phyloP scores from a whole-genome alignment of 768 basidiomycete species.

The Cyclocybe cylindracea region DNA sequence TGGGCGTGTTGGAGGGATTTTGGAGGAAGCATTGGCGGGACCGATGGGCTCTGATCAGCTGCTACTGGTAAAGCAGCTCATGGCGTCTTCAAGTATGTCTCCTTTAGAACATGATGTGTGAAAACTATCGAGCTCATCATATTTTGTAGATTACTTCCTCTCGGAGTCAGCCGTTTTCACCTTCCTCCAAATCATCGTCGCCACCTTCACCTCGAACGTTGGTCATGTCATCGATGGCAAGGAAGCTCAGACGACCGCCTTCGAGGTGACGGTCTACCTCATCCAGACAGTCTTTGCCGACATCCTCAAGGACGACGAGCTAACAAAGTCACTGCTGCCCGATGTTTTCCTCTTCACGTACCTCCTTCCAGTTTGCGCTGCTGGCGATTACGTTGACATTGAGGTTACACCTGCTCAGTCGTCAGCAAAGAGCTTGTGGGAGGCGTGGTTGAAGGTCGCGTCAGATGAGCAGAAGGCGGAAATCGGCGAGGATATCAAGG shows the following conservation, averaged over 20 bases:
- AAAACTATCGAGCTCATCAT: not conserved
- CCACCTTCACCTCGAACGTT: constrained; percentile 36
- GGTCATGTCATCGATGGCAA: constrained; percentile 31
- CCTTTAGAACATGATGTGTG: not conserved
- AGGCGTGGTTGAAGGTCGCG: constrained; percentile 24
- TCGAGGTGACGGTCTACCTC: constrained; percentile 32
- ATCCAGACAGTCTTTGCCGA: constrained; percentile 28
- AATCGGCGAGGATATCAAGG: constrained; percentile 38
- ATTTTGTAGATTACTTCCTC: constrained; percentile 32
- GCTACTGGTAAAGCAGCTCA: constrained; percentile 36
- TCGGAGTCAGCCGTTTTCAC: constrained; percentile 32
- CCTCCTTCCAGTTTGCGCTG: constrained; percentile 40
- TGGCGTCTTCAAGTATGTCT: constrained; percentile 43
- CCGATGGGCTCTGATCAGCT: constrained; percentile 24
- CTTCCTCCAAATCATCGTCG: constrained; percentile 32
- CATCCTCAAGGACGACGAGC: constrained; percentile 7
- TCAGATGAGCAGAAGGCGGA: constrained; percentile 20
- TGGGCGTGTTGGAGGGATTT: constrained; percentile 34
- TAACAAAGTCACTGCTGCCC: constrained; percentile 26
- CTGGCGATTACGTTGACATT: constrained; percentile 14
- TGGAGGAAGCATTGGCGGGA: constrained; percentile 37
- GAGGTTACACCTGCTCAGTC: constrained; percentile 21
- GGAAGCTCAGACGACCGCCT: constrained; percentile 16
- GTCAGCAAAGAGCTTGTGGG: constrained; percentile 36
- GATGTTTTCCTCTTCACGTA: constrained; percentile 50